A percentile compares a stretch with the other conserved stretches of the same genome.
These are phyloP conservation scores for Colletotrichum sp. DNA, from an alignment of 2,329 filamentous ascomycete species.

Conservation along the genomic window DNA sequence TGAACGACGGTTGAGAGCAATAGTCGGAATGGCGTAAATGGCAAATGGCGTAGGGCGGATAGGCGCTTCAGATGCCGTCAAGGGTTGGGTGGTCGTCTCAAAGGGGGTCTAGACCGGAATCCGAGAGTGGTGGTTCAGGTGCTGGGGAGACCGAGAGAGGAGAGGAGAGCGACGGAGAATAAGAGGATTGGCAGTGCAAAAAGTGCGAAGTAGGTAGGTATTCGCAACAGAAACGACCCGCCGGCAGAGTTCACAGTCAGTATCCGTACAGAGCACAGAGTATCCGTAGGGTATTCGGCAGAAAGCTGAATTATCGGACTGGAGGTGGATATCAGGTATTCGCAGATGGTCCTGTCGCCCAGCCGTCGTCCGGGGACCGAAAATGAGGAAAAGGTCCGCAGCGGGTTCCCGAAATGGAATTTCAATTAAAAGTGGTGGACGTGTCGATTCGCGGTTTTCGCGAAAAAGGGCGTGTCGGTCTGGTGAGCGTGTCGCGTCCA, in stretches of 20 bases:
- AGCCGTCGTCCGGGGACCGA: slow-evolving; percentile 7
- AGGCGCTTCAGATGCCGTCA: neutral
- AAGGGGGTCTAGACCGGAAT: neutral
- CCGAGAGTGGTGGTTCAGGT: neutral
- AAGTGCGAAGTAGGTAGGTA: neutral
- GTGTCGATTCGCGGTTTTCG: slow-evolving; percentile 48
- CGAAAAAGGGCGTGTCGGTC: slow-evolving; percentile 31
- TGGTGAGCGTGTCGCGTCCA: slow-evolving; percentile 30
- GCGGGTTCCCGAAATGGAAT: slow-evolving; percentile 14
- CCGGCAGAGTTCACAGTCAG: neutral
- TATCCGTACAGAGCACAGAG: neutral
- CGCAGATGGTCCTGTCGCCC: neutral
- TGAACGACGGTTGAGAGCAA: neutral
- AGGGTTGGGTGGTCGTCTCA: neutral
- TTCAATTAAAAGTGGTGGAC: slow-evolving; percentile 31
- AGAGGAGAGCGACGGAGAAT: neutral
- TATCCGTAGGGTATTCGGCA: neutral
- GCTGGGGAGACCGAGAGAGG: neutral
- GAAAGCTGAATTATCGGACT: neutral
- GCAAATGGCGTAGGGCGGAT: neutral
- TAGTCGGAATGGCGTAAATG: neutral
- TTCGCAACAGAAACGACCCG: neutral
- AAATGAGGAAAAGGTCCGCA: slow-evolving; percentile 1
- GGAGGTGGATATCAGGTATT: neutral
- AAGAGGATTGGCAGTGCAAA: neutral